Base-by-base conservation (phyloP, 225 moss, liverwort and hornwort genomes). In the Anthoceros angustus region DNA sequence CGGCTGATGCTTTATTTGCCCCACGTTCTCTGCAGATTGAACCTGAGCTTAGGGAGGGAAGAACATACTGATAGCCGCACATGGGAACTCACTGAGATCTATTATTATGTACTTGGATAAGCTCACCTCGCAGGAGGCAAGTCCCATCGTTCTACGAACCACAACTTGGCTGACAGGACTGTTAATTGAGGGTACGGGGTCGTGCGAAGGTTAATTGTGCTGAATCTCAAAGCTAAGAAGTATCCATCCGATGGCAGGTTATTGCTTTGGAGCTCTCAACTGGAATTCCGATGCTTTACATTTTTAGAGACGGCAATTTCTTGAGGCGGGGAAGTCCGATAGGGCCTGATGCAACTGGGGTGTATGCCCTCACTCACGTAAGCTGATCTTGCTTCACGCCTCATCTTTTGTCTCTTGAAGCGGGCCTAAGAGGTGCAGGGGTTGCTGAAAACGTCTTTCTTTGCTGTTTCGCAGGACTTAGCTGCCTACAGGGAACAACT, bases 81-180 rank as follows among this genome's bases (percentile, higher is more conserved):
- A 90, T 67, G 93, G 93, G 4, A 94, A 94, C 49, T 94, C 93
- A 0, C 68, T 94, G 69, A 82, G 93, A 10, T 83, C 93, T 40
- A 90, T 94, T 63, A 94, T 94, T 20, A 94, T 94, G 93, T 94
- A 90, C 65, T 68, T 94, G 78, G 93, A 94, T 70, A 82, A 86
- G 68, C 83, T 94, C 15, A 88, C 93, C 5, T 77, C 93, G 0
- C 83, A 90, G 45, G 83, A 94, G 78, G 88, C 82, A 75, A 6
- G 8, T 43, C 14, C 42, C 42, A 21, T 15, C 15, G 66, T 32
- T 45, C 20, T 8, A 6, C 11, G 55, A 6, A 55, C 6, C 18
- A 55, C 55, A 20, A 55, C n/a, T n/a, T 6, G 16, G 7, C 8
- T 24, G 7, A 16, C 39, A 12, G 23, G 32, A n/a, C 7, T 64